phyloP scores from a whole-genome alignment of 208 protist species.

The Leishmania arabica region DNA sequence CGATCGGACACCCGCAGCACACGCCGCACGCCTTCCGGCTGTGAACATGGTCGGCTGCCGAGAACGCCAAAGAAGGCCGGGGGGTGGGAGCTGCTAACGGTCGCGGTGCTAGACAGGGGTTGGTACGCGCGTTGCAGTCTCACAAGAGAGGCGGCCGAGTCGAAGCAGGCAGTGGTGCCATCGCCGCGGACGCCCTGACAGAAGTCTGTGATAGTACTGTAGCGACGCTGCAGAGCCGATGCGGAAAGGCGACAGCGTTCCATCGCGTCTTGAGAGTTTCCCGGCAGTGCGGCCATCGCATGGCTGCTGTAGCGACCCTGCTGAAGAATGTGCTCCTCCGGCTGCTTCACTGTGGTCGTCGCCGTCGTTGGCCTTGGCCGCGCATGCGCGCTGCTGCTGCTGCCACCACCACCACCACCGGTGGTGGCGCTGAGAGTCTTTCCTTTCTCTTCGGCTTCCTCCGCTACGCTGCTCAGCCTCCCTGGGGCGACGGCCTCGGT shows the following conservation, averaged over 20 bases:
- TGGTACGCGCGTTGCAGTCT: background rate
- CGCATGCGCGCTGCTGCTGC: background rate
- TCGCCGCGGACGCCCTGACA: background rate
- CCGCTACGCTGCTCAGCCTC: background rate
- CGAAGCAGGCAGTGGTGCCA: background rate
- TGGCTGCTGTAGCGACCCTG: background rate
- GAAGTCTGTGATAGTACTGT: background rate
- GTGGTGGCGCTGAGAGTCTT: background rate
- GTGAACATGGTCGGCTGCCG: background rate
- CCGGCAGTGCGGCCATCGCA: background rate
- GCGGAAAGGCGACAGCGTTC: background rate
- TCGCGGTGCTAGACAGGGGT: background rate
- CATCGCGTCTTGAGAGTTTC: background rate
- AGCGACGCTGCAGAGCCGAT: background rate
- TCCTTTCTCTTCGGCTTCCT: background rate
- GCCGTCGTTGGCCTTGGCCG: background rate
- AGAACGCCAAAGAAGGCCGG: background rate
- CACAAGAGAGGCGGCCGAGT: background rate
- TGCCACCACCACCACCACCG: background rate
- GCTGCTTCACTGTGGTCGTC: background rate
- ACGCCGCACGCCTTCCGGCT: background rate
- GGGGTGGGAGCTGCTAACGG: background rate
- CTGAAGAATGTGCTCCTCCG: background rate
- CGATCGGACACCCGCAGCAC: background rate
- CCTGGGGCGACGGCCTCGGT: background rate